Evolutionary conservation across 2,329 filamentous ascomycete species (phyloP), one percentile per base, ranked within the genome.

Genomic region (Gnomoniopsis smithogilvyi): DNA sequence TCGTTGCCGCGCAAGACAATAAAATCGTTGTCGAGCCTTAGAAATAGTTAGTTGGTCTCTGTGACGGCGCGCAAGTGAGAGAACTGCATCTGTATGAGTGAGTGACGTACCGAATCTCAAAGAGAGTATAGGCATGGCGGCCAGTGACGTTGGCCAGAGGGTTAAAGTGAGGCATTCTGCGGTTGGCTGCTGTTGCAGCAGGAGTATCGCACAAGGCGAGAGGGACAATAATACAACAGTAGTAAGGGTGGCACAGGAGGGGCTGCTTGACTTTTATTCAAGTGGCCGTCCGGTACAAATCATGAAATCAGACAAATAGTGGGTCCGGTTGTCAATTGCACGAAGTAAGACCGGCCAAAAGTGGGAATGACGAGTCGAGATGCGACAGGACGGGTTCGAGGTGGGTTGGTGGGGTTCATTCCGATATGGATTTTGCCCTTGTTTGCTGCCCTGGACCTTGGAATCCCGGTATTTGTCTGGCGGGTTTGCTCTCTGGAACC

Each of bases 1-100:
- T 91, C 87, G 65, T 77, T 82, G 61, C 91, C 91, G 55, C 90
- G 87, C 63, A 95, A 88, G 33, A 94, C 87, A 60, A 94, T 84
- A 59, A 93, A 90, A 67, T 91, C 87, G 68, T 89, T 88, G 54
- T 93, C 89, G 61, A 93, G 82, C 54, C 90, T 92, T 67, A 21
- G n/a, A 14, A 3, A 30, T 19, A 26, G 22, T 11, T 24, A 19
- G 54, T 61, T 51, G 63, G 52, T 19, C 24, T 43, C 61, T 45
- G 61, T 52, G 30, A 30, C 36, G 26, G 50, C n/a, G 19, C 34
- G 33, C 7, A 17, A 47, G 15, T n/a, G 34, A 11, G 54, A 33
- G 26, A 65, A 33, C 38, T 12, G 26, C 26, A 4, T 45, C 21
- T 26, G 47, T 3, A n/a, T 6, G 24, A 8, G n/a, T n/a, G n/a